A percentile compares a stretch with the other conserved stretches of the same genome.
Conservation (phyloP, 2,329 filamentous ascomycete species). For the Trichophyton mentagrophytes region DNA sequence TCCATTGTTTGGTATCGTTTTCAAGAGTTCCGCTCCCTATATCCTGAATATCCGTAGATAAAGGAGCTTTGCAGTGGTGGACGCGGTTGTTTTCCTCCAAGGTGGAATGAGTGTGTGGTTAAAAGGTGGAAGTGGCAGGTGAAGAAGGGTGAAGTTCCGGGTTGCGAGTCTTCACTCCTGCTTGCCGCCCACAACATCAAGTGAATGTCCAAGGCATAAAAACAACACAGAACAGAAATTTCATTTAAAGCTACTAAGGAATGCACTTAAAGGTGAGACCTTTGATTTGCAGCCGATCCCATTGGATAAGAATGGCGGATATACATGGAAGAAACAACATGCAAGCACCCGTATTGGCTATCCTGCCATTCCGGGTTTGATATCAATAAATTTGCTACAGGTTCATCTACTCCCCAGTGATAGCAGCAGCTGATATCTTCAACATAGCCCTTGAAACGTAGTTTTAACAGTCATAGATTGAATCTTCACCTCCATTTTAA, state of each 20-base stretch:
- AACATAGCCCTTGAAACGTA: too few relatives aligned
- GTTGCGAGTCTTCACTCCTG: background rate
- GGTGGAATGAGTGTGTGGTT: background rate
- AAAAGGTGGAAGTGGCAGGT: background rate
- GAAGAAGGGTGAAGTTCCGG: background rate
- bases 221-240: background rate
- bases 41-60: background rate
- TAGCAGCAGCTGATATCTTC: too few relatives aligned
- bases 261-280: background rate
- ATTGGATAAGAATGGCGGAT: background rate
- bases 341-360: background rate
- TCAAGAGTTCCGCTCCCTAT: background rate
- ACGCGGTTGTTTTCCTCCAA: background rate
- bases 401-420: background rate
- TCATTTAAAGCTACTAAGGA: background rate
- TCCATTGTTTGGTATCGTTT: background rate
- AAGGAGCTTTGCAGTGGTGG: background rate
- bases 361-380: background rate
- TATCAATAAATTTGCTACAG: background rate
- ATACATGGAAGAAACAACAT: background rate
- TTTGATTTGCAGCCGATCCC: background rate
- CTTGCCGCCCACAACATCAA: background rate
- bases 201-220: background rate
- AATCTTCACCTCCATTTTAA: too few relatives aligned
- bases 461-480: too few relatives aligned